A percentile compares a stretch with the other conserved stretches of the same genome.
These are phyloP conservation scores for Coprinopsis marcescibilis DNA, from an alignment of 768 basidiomycete genomes.

Conservation along the genomic window DNA sequence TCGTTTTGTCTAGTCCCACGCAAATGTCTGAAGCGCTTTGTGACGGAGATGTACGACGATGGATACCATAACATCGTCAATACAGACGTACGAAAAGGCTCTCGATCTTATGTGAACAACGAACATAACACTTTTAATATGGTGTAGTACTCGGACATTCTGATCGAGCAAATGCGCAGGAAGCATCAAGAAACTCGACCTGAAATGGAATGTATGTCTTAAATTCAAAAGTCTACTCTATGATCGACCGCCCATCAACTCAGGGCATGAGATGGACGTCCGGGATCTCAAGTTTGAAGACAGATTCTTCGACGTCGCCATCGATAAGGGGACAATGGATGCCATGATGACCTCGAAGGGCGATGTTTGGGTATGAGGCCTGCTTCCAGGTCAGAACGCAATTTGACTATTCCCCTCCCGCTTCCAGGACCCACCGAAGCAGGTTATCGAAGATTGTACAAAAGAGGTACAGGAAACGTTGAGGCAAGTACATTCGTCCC, in stretches of 20 bases:
- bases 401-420: neutral
- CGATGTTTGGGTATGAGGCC: constrained; percentile 80
- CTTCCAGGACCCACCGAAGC: constrained; percentile 73
- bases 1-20: neutral
- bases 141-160: constrained; percentile 63
- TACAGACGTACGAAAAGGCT: constrained; percentile 52
- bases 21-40: neutral
- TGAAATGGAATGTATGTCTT: constrained; percentile 62
- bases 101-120: neutral
- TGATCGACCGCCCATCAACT: constrained; percentile 1
- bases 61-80: constrained; percentile 80
- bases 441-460: constrained; percentile 64
- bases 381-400: constrained; percentile 11
- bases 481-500: constrained; percentile 35
- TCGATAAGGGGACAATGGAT: constrained; percentile 92
- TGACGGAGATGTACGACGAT: constrained; percentile 74
- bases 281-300: constrained; percentile 57
- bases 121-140: neutral
- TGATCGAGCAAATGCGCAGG: constrained; percentile 68
- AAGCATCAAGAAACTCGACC: constrained; percentile 46
- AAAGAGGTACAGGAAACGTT: constrained; percentile 74
- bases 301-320: constrained; percentile 66
- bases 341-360: constrained; percentile 83
- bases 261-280: constrained; percentile 86
- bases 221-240: neutral